Percentiles rank a stretch among this genome's conserved stretches.
Evolutionary conservation across 805 yeast species (phyloP).

Genomic region (Teunomyces stri): DNA sequence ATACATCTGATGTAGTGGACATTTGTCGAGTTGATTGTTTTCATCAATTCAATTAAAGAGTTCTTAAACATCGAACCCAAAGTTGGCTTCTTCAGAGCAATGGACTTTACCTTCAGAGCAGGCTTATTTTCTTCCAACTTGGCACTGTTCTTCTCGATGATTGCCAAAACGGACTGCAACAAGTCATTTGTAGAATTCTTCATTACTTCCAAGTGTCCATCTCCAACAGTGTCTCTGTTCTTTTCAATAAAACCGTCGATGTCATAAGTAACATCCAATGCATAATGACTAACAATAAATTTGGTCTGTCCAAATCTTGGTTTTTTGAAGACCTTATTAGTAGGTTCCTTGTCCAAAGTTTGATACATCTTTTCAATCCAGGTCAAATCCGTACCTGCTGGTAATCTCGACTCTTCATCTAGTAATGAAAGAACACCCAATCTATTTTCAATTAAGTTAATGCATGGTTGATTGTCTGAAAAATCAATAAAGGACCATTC

Average conservation of each 20-base stretch:
- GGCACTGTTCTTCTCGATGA: constrained; percentile 58
- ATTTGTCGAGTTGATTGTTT: constrained; percentile 88
- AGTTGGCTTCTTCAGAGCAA: constrained; percentile 77
- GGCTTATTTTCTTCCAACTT: constrained; percentile 37
- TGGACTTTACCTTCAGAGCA: constrained; percentile 25
- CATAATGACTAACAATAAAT: constrained; percentile 89
- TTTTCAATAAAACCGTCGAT: constrained; percentile 94
- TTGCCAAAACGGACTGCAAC: constrained; percentile 60
- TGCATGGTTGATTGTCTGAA: constrained; percentile 96
- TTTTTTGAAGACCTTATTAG: constrained; percentile 75
- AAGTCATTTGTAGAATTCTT: constrained; percentile 66
- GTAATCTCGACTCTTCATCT: constrained; percentile 94
- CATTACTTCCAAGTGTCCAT: constrained; percentile 87
- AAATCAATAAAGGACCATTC: constrained; percentile 97
- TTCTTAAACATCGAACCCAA: constrained; percentile 91
- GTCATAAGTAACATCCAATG: constrained; percentile 89
- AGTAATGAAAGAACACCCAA: constrained; percentile 83
- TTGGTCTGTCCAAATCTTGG: constrained; percentile 93
- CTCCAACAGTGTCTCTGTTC: constrained; percentile 96
- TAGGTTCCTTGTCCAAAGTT: constrained; percentile 75
- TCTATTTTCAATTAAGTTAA: constrained; percentile 83
- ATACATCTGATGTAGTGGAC: constrained; percentile 97
- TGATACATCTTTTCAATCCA: constrained; percentile 91
- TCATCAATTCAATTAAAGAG: constrained; percentile 90
- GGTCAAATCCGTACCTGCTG: constrained; percentile 88